Evolutionary conservation across 768 basidiomycete species (phyloP).

Genomic region (Symmetrospora coprosmae): DNA sequence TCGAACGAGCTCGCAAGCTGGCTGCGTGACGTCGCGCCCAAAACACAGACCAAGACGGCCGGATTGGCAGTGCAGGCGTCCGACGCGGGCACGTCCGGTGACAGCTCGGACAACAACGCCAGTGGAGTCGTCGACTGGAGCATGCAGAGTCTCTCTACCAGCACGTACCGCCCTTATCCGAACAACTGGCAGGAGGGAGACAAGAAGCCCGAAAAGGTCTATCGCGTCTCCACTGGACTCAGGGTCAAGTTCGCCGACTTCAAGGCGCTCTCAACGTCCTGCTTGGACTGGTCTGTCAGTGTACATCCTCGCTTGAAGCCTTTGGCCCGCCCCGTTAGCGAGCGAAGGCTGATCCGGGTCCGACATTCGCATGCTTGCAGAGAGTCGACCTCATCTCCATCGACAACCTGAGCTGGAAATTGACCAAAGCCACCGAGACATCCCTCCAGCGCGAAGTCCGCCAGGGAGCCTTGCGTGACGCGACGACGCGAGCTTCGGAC

Average conservation of each 20-base stretch:
- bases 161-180: neutral
- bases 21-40: neutral
- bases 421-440: neutral
- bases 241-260: slow-evolving; percentile 18
- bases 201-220: neutral
- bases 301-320: too few species aligned
- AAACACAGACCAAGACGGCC: neutral
- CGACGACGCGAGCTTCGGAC: neutral
- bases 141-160: neutral
- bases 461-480: neutral
- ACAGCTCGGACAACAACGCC: neutral
- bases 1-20: neutral
- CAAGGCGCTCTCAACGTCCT: neutral
- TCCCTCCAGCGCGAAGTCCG: neutral
- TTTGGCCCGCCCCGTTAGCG: neutral
- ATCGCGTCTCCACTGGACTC: neutral
- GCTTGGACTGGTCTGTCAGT: neutral
- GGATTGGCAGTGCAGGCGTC: neutral
- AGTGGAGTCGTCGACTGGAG: neutral
- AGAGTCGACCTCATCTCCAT: neutral
- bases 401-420: neutral
- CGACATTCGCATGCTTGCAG: neutral
- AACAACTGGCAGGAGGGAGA: neutral
- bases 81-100: too few species aligned
- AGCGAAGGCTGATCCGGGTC: neutral